phyloP scores from a whole-genome alignment of 768 basidiomycete species.

The Fibroporia radiculosa region DNA sequence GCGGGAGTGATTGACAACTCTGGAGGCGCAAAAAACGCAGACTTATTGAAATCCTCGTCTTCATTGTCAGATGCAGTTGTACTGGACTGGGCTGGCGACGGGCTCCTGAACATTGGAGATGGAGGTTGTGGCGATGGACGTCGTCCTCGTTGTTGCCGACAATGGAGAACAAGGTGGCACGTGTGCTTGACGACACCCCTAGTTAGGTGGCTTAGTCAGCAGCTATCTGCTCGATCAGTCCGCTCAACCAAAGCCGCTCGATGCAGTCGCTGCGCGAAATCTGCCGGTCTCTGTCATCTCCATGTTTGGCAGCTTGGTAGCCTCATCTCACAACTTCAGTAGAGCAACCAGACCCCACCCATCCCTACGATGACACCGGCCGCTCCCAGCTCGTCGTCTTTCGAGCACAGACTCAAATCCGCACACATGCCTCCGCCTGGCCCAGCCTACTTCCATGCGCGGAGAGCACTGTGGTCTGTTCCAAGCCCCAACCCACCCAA shows the following conservation, averaged over 20 bases:
- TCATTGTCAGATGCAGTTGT: conserved; percentile 77
- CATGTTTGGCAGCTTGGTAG: not conserved
- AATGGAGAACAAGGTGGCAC: conserved; percentile 8
- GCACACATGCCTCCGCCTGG: conserved; percentile 52
- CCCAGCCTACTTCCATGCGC: conserved; percentile 52
- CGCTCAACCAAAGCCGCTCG: not conserved
- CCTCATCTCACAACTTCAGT: not conserved
- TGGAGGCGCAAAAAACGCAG: conserved; percentile 29
- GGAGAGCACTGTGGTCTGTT: conserved; percentile 56
- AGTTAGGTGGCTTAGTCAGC: conserved; percentile 14
- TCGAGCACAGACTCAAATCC: conserved; percentile 32
- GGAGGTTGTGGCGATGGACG: conserved; percentile 2
- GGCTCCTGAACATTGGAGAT: conserved; percentile 23
- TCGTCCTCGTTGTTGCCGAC: conserved; percentile 13
- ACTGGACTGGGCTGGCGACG: conserved; percentile 56
- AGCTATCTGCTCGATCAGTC: too few species aligned
- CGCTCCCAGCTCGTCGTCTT: conserved; percentile 19
- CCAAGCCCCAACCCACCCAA: conserved; percentile 20
- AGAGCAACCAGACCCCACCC: not conserved
- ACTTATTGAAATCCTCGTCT: conserved; percentile 49
- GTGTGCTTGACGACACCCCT: conserved; percentile 7
- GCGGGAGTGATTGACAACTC: conserved; percentile 45
- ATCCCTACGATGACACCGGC: conserved; percentile 2
- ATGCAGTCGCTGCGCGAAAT: not conserved
- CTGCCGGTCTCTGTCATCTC: not conserved